Base-by-base conservation (phyloP, 257 asterid genomes). In the Phtheirospermum japonicum region DNA sequence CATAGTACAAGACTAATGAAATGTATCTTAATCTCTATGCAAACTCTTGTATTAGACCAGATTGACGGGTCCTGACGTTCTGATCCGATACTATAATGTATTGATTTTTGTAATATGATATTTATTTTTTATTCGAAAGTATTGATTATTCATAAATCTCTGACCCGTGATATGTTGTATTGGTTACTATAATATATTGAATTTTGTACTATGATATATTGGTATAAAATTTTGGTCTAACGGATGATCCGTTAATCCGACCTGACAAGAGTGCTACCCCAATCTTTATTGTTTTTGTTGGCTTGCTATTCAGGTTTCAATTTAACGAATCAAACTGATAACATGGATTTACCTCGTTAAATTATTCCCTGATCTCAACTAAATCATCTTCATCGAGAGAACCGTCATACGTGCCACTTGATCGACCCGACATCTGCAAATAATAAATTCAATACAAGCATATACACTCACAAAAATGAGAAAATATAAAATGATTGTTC, bases 391-490 rank as follows among this genome's bases (percentile, higher is more conserved):
- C 75, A 46, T 73, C 82, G 63, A 79, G 69, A 46, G 81, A 69
- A 55, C 71, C 64, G 52, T 76, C 83, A 32, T 79, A 75, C 37
- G 79, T 51, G 66, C 76, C 72, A 63, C 75, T 64, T 18, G 79
- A 54, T 39, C 67, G 78, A 73, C 77, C 66, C 55, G 94, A 82
- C 95, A 88, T 88, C 95, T 90, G 70, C 72, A 75, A 60, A 66
- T 45, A 55, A 37, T 12, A 4, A 50, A 61, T 43, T 36, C 42
- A 63, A 7, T 28, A 51, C 43, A 73, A 64, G 18, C 46, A 64
- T 16, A 36, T 26, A 53, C 33, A 52, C 59, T 19, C 49, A 34
- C n/a, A 11, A 7, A 43, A 32, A 20, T n/a, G n/a, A n/a, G n/a
- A n/a, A n/a, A n/a, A 4, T 26, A 50, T 9, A 7, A 2, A 50